These are phyloP conservation scores for Dictyostelium firmibasis DNA, from an alignment of 78 protist genomes.

Conservation along the genomic window DNA sequence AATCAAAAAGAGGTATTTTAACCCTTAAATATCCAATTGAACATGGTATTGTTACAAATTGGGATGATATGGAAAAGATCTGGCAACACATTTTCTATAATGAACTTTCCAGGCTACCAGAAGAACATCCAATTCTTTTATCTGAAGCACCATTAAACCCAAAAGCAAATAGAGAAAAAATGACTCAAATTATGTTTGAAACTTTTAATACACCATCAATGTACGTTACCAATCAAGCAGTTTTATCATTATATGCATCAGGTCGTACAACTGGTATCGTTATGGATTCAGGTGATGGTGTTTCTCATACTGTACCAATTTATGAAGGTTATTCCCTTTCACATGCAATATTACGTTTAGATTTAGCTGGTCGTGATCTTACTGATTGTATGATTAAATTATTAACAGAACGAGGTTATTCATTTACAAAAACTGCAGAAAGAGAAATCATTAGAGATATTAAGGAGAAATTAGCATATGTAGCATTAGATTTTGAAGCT, in stretches of 20 bases:
- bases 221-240: constrained; percentile 79
- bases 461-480: background rate
- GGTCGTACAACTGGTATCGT: constrained; percentile 94
- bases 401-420: background rate
- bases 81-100: constrained; percentile 48
- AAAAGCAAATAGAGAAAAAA: constrained; percentile 90
- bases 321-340: background rate
- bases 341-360: background rate
- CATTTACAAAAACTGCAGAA: background rate
- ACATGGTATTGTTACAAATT: constrained; percentile 40
- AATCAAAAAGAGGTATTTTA: constrained; percentile 68
- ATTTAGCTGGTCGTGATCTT: background rate
- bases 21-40: constrained; percentile 79
- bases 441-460: background rate
- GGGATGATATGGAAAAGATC: constrained; percentile 51
- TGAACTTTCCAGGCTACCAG: constrained; percentile 68
- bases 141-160: constrained; percentile 92
- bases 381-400: background rate
- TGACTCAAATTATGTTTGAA: constrained; percentile 96
- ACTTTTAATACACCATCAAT: constrained; percentile 90
- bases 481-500: background rate
- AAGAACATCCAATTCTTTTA: constrained; percentile 90
- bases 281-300: constrained; percentile 91
- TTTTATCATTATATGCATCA: constrained; percentile 87
- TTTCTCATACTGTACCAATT: background rate